phyloP scores from a whole-genome alignment of 2,329 filamentous ascomycete genomes.

The Fusarium sambucinum region DNA sequence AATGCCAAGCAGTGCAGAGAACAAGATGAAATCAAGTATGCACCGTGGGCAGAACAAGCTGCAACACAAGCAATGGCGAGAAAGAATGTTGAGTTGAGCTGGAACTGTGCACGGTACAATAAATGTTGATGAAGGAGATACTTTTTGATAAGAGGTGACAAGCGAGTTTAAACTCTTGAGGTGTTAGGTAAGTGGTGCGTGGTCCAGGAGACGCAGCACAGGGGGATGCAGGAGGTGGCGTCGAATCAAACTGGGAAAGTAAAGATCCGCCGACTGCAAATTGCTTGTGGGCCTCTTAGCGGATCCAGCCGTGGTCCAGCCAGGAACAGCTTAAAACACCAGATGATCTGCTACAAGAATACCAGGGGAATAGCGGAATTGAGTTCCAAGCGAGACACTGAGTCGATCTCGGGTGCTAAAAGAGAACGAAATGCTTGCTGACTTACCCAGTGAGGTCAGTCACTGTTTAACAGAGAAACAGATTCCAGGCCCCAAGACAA shows the following conservation, averaged over 20 bases:
- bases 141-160: slow-evolving; percentile 33
- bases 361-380: slow-evolving; percentile 8
- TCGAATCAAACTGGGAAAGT: slow-evolving; percentile 46
- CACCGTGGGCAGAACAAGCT: slow-evolving; percentile 24
- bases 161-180: slow-evolving; percentile 39
- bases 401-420: slow-evolving; percentile 2
- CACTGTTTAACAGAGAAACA: slow-evolving; percentile 8
- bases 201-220: slow-evolving; percentile 39
- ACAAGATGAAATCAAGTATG: slow-evolving; percentile 14
- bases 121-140: slow-evolving; percentile 38
- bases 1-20: not conserved
- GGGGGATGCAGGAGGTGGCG: slow-evolving; percentile 49
- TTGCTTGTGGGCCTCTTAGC: slow-evolving; percentile 44
- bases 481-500: slow-evolving; percentile 34
- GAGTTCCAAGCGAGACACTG: slow-evolving; percentile 4
- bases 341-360: slow-evolving; percentile 16
- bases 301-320: slow-evolving; percentile 33
- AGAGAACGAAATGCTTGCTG: slow-evolving; percentile 1
- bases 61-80: slow-evolving; percentile 27
- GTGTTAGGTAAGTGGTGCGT: slow-evolving; percentile 37
- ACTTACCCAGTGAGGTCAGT: slow-evolving; percentile 32
- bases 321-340: slow-evolving; percentile 36
- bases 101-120: slow-evolving; percentile 24
- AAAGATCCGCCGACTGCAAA: slow-evolving; percentile 48
- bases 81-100: slow-evolving; percentile 21